Percentiles rank a stretch among this genome's conserved stretches.
phyloP scores from a whole-genome alignment of 495 filamentous ascomycete genomes.

The Mytilinidion resinicola region DNA sequence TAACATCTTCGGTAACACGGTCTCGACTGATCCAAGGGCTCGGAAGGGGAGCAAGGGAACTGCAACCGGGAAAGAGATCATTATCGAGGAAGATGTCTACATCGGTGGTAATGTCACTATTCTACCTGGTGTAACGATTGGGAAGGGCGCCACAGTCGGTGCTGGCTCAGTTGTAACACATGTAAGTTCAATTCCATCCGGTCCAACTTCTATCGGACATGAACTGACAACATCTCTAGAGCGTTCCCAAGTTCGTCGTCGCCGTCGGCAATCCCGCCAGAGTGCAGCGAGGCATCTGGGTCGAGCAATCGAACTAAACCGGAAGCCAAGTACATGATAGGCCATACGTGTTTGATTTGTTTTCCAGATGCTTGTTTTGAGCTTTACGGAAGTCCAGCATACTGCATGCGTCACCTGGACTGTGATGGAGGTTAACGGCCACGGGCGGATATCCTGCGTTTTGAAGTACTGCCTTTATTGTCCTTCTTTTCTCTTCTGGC shows the following conservation, averaged over 20 bases:
- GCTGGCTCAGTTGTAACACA: constrained; percentile 38
- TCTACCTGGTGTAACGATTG: constrained; percentile 45
- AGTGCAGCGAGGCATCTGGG: constrained; percentile 48
- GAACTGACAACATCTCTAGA: constrained; percentile 33
- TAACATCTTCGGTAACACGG: constrained; percentile 68
- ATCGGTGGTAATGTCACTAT: constrained; percentile 83
- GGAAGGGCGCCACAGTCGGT: constrained; percentile 33
- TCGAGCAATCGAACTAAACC: not conserved
- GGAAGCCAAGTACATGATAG: not conserved
- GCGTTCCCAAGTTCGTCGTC: constrained; percentile 55
- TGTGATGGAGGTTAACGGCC: not conserved
- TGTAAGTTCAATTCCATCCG: constrained; percentile 32
- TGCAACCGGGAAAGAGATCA: constrained; percentile 64
- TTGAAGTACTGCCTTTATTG: not conserved
- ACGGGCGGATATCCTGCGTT: not conserved
- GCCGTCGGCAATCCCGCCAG: constrained; percentile 59
- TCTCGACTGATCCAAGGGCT: constrained; percentile 67
- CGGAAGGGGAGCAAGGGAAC: constrained; percentile 68
- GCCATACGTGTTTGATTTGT: not conserved
- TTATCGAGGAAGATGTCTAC: constrained; percentile 84
- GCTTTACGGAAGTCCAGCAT: not conserved
- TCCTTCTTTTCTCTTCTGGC: not conserved
- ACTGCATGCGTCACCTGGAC: not conserved
- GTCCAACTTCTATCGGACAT: not conserved
- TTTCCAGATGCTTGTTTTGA: not conserved